Percentiles rank a stretch among this genome's conserved stretches.
Evolutionary conservation across 805 yeast genomes (phyloP).

Genomic region (Candida koratica): DNA sequence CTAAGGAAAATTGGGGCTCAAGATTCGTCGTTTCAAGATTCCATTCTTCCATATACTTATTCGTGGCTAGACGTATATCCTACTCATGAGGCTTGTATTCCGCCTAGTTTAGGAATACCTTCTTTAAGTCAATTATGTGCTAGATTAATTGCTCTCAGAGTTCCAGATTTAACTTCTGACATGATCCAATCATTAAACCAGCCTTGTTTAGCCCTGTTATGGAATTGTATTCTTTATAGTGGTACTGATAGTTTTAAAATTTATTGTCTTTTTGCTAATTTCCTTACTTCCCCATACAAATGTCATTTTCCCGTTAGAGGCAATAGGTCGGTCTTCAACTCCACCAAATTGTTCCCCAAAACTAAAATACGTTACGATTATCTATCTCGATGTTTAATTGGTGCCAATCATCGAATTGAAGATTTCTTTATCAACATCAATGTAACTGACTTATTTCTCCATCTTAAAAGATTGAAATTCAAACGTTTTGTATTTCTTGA

Average conservation of each 20-base stretch:
- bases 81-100: not conserved
- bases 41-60: slow-evolving; percentile 14
- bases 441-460: slow-evolving; percentile 19
- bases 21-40: slow-evolving; percentile 15
- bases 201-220: slow-evolving; percentile 29
- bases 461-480: slow-evolving; percentile 17
- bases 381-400: not conserved
- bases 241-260: slow-evolving; percentile 29
- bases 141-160: slow-evolving; percentile 25
- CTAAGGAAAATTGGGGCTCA: slow-evolving; percentile 9
- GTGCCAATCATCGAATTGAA: slow-evolving; percentile 30
- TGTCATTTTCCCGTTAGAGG: slow-evolving; percentile 20
- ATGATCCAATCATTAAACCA: slow-evolving; percentile 23
- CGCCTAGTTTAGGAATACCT: slow-evolving; percentile 6
- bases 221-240: slow-evolving; percentile 25
- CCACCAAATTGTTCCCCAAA: too few relatives aligned
- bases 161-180: slow-evolving; percentile 17
- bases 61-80: slow-evolving; percentile 16
- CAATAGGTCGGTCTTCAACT: too few relatives aligned
- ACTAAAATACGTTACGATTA: slow-evolving; percentile 1
- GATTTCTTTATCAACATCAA: slow-evolving; percentile 30
- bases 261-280: slow-evolving; percentile 1
- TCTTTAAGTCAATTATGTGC: slow-evolving; percentile 25
- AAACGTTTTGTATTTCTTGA: slow-evolving; percentile 25
- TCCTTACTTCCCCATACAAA: slow-evolving; percentile 15